Evolutionary conservation across 2,329 filamentous ascomycete species (phyloP), one percentile per base, ranked within the genome.

Genomic region (Colletotrichum sublineola): DNA sequence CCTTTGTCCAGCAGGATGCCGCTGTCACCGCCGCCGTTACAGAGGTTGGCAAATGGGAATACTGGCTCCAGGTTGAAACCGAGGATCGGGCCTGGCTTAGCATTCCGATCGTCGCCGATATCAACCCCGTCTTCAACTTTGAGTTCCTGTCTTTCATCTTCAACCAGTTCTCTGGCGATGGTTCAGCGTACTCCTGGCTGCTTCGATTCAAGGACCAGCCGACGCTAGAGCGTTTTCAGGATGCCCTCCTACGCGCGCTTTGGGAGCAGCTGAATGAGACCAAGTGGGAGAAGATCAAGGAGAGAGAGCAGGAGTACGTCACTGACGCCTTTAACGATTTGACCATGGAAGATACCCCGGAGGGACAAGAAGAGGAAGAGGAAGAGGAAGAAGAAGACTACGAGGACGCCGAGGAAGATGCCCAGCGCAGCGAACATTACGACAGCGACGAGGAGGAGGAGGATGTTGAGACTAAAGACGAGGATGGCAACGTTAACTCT

Each of bases 101-200:
- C 31, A 94, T 97, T 75, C 89, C 92, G 2, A 90, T 99, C 40
- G 87, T 95, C 40, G 92, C 94, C 8, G 96, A 99, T 77, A 94
- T 98, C 82, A 98, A 98, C 77, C 96, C 74, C 0, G 95, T 99
- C 29, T 99, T 98, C 86, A 98, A 98, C 83, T 98, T 98, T 76
- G 96, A 99, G 81, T 98, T 96, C 78, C 87, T 97, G n/a, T 98
- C 96, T 0, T 98, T 98, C 81, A 98, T 99, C 78, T 99, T 99
- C 88, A 99, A 99, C 79, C 95, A 98, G 80, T 98, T 97, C 80
- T 89, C 93, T 18, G 88, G 92, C 46, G 94, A 98, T 81, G 94
- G 95, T 2, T 93, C 93, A 1, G 96, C 96, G 5, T 97, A 95
- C 81, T 99, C 96, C 1, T 99, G 96, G 96, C 88, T 99, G 18